Evolutionary conservation across 441 rosid genomes (phyloP).

Genomic region (Euphorbia corollata): DNA sequence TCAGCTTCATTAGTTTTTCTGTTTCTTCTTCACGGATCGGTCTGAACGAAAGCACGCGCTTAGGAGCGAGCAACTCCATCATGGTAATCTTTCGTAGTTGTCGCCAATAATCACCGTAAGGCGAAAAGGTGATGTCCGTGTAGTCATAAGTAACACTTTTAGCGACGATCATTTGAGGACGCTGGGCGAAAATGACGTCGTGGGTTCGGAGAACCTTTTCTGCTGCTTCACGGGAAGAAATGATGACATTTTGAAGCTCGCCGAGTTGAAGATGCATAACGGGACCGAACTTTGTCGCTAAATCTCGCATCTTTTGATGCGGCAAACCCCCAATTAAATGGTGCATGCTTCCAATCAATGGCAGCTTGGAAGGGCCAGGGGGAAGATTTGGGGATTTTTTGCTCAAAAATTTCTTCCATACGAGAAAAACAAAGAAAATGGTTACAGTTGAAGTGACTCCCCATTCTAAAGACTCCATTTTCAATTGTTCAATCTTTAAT

Average conservation of each 20-base stretch:
- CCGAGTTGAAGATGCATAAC: constrained; percentile 5
- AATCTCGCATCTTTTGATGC: not conserved
- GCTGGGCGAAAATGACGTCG: constrained; percentile 2
- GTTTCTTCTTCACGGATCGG: constrained; percentile 9
- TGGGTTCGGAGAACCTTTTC: constrained; percentile 10
- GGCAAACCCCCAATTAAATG: constrained; percentile 4
- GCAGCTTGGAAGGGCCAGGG: not conserved
- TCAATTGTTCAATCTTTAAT: not conserved
- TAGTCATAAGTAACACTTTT: not conserved
- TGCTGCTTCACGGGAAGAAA: not conserved
- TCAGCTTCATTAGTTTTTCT: not conserved
- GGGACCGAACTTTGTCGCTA: not conserved
- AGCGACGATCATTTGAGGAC: not conserved
- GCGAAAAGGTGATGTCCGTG: constrained; percentile 1
- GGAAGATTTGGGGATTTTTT: not conserved
- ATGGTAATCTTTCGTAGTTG: constrained; percentile 10
- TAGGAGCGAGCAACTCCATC: constrained; percentile 2
- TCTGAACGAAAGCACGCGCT: constrained; percentile 10
- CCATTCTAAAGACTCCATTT: not conserved
- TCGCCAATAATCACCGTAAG: constrained; percentile 12
- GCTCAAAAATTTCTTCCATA: not conserved
- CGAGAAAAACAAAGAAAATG: not conserved
- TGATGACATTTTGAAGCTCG: not conserved
- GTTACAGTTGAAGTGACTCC: not conserved
- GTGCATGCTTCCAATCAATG: constrained; percentile 1